phyloP scores from a whole-genome alignment of 2,329 filamentous ascomycete species.

The Pseudomassariella vexata region DNA sequence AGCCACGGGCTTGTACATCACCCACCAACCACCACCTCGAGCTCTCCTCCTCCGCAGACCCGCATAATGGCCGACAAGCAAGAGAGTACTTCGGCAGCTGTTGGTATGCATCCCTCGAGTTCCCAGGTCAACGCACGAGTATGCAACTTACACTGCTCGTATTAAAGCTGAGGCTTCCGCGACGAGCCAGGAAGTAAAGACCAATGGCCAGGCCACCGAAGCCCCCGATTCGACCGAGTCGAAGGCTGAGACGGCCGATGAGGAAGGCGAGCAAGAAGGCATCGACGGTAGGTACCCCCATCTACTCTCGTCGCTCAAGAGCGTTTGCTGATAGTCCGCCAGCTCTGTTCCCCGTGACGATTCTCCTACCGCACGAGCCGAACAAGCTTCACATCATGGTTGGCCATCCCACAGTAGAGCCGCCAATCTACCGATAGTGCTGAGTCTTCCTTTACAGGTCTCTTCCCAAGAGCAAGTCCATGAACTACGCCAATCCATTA shows the following conservation, averaged over 20 bases:
- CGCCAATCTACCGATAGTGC: too few relatives aligned
- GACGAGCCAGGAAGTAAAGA: conserved; percentile 14
- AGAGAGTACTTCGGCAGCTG: conserved; percentile 13
- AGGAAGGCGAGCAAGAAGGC: conserved; percentile 15
- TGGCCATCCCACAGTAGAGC: too few relatives aligned
- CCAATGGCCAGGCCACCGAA: conserved; percentile 15
- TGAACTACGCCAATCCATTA: conserved; percentile 92
- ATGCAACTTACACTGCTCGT: conserved; percentile 3
- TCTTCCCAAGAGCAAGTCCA: conserved; percentile 94
- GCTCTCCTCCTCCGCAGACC: neutral
- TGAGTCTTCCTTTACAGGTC: conserved; percentile 48
- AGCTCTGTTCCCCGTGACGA: conserved; percentile 58
- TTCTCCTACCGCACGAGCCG: conserved; percentile 76
- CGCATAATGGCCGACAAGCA: conserved; percentile 23
- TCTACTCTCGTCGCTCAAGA: neutral
- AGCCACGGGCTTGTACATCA: conserved; percentile 7
- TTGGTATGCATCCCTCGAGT: conserved; percentile 17
- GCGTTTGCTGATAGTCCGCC: conserved; percentile 11
- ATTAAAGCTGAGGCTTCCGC: conserved; percentile 7
- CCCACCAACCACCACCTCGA: conserved; percentile 1
- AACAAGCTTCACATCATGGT: conserved; percentile 83
- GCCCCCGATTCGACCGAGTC: conserved; percentile 13
- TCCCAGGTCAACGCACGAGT: too few relatives aligned
- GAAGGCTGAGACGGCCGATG: conserved; percentile 16
- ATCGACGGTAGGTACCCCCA: conserved; percentile 19